Base-by-base conservation (phyloP, 2,329 filamentous ascomycete species). In the Aspergillus phoenicis region DNA sequence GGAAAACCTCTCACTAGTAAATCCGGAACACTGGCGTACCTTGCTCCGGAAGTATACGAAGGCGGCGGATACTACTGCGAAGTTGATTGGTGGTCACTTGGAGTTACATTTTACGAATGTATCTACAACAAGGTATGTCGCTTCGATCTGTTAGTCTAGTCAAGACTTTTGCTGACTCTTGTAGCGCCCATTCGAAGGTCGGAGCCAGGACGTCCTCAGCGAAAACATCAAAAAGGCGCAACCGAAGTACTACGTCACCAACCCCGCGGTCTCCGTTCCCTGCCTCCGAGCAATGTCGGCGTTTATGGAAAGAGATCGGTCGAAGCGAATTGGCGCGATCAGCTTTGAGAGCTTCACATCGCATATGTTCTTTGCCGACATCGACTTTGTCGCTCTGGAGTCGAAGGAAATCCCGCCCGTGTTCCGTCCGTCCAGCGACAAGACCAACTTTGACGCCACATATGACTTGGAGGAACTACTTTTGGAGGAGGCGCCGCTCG, bases 371-470 rank as follows among this genome's bases (percentile, higher is more conserved):
- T 99, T 99, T 81, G 85, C 88, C 43, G 80, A 85, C 2, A 86
- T 98, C 67, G 90, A 98, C 73, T 99, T 99, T 67, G 87, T 86
- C 13, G 88, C 89, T 0, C 79, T 99, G 38, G 91, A 97, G 74
- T 83, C 87, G 65, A 98, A 97, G 75, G 88, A 93, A 72, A 88
- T 98, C 48, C 89, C 93, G 68, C 95, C 95, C 0, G 87, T 98
- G 3, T 99, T 99, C 74, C 86, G 90, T 20, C 95, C 95, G 0
- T 97, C 94, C 0, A 93, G 92, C 59, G 95, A 98, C 52, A 99
- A 99, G 84, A 98, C 95, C 3, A 99, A 99, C 75, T 99, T 99
- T 68, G 95, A 99, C 77, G 95, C 95, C 4, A 99, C 95, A 0
- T 98, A 99, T 73, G 95, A 99, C 76, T 80, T 99, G 54, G 95